Evolutionary conservation across 805 yeast genomes (phyloP).

Genomic region (Wickerhamiella brachini): DNA sequence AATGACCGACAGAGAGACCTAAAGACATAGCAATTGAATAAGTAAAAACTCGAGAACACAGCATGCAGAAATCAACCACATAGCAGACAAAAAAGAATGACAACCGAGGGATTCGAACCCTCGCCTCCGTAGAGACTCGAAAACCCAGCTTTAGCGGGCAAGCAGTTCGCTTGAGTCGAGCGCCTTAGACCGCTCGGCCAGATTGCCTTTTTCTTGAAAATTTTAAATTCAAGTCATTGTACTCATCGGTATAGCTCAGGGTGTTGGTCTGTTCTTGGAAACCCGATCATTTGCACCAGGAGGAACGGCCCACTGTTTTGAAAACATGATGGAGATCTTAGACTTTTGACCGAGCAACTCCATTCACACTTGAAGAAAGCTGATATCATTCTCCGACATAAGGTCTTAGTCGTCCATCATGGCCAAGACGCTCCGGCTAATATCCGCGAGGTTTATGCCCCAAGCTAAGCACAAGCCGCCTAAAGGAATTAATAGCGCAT

Average conservation of each 20-base stretch:
- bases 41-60: no score
- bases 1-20: no score
- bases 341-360: no score
- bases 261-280: neutral
- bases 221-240: neutral
- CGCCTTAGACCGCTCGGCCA: constrained; percentile 68
- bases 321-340: no score
- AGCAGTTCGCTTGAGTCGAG: constrained; percentile 55
- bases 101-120: constrained; percentile 80
- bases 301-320: no score
- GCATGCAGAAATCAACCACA: no score
- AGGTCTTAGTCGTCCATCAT: neutral
- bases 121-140: constrained; percentile 66
- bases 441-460: neutral
- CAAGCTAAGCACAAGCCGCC: neutral
- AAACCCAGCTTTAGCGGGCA: constrained; percentile 7
- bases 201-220: constrained; percentile 30
- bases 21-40: neutral
- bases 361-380: no score
- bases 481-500: neutral
- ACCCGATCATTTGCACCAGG: no score
- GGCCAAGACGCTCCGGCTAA: neutral
- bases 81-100: constrained; percentile 32
- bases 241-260: neutral
- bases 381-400: neutral